Base-by-base conservation (phyloP, 106 monocot genomes). In the Narthecium ossifragum region DNA sequence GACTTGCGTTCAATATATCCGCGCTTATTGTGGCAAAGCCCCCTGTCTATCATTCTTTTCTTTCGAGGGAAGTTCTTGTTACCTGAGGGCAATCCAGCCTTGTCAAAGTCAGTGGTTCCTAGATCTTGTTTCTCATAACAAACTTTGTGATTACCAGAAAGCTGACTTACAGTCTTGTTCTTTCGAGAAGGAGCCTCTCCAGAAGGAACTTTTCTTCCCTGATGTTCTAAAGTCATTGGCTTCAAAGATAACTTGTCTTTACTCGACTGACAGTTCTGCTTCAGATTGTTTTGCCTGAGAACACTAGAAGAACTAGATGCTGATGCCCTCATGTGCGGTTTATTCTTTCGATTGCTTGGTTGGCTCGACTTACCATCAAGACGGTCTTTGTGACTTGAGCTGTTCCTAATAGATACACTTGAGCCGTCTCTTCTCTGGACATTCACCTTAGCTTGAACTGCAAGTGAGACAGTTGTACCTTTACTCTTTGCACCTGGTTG, bases 371-470 rank as follows among this genome's bases (percentile, higher is more conserved):
- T 69, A 39, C 38, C 47, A 31, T 67, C 65, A 9, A 62, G 65
- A 34, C 39, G 54, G 8, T 80, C 71, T 26, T 61, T 80, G 23
- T 55, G 79, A 10, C 39, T 26, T 22, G 34, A 37, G 51, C 64
- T 57, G 7, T 53, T 69, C 60, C 57, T 69, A 31, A 46, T 31
- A 12, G 62, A 47, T 15, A 59, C 15, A 33, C 37, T 66, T 50
- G 69, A 54, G 25, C 74, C 70, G 62, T 82, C 86, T 31, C 86
- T 86, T 53, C 53, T 73, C 46, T 86, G 82, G 23, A 86, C 82
- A 62, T 91, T 86, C 2, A 72, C 82, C 76, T 92, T 86, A 9
- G 86, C 86, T 69, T 86, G 91, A 40, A 86, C 49, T 31, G 86
- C 83, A 31, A 92, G 72, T 26, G 82, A 86, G 25, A 86, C 49